Percentiles rank a stretch among this genome's conserved stretches.
Conservation (phyloP, 345 rosid genomes). For the Litchi chinensis region DNA sequence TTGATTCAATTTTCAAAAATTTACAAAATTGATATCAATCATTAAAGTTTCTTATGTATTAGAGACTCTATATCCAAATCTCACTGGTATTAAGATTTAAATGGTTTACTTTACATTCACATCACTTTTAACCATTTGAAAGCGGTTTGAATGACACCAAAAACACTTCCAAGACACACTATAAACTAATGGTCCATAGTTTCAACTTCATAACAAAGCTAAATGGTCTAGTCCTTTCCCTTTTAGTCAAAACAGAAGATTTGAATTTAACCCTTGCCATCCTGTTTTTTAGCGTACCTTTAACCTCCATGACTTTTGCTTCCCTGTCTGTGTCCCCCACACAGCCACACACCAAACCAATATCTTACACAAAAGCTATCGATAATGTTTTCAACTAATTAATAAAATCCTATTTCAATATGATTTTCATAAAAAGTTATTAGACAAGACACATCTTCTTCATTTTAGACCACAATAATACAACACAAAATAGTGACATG, state of each 20-base stretch:
- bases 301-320: conserved; percentile 12
- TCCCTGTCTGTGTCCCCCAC: neutral
- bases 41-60: no score
- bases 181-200: neutral
- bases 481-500: neutral
- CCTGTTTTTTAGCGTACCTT: neutral
- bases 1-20: no score
- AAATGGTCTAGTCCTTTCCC: neutral
- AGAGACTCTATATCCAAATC: no score
- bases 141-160: neutral
- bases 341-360: neutral
- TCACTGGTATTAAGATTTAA: no score
- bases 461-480: neutral
- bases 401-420: neutral
- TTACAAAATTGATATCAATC: no score
- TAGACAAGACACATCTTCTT: neutral
- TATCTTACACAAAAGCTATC: neutral
- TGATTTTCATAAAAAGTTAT: neutral
- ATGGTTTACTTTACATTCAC: no score
- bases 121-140: neutral
- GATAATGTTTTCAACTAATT: neutral
- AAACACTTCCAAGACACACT: neutral
- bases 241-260: neutral
- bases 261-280: neutral
- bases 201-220: neutral